phyloP scores from a whole-genome alignment of 2,329 filamentous ascomycete species.

The Ascochyta lentis region DNA sequence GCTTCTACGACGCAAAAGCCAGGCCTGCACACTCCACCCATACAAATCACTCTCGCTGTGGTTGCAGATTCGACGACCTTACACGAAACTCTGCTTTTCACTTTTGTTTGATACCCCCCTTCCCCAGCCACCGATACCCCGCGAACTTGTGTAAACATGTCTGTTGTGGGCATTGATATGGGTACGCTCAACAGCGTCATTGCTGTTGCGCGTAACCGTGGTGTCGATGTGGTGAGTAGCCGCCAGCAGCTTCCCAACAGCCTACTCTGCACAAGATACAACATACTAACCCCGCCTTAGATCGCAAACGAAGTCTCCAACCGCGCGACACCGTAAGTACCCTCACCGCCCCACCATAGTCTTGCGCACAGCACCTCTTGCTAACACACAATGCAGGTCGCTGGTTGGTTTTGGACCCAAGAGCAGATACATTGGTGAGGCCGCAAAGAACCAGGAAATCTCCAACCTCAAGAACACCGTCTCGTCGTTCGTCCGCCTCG shows the following conservation, averaged over 20 bases:
- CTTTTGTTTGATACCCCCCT: slow-evolving; percentile 20
- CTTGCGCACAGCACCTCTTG: slow-evolving; percentile 5
- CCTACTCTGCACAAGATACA: background rate
- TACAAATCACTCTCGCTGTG: slow-evolving; percentile 16
- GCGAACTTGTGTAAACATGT: slow-evolving; percentile 57
- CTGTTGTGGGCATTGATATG: slow-evolving; percentile 84
- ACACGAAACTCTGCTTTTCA: slow-evolving; percentile 14
- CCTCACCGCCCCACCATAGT: slow-evolving; percentile 17
- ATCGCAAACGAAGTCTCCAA: slow-evolving; percentile 99
- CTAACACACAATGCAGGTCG: slow-evolving; percentile 59
- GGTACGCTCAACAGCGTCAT: slow-evolving; percentile 96
- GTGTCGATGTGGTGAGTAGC: slow-evolving; percentile 93
- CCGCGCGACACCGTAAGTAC: slow-evolving; percentile 91
- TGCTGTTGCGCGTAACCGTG: slow-evolving; percentile 96
- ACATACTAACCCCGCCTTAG: slow-evolving; percentile 58
- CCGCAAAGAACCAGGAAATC: slow-evolving; percentile 98
- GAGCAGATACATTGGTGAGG: slow-evolving; percentile 90
- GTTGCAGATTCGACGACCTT: slow-evolving; percentile 11
- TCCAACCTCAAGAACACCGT: slow-evolving; percentile 99
- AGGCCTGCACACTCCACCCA: slow-evolving; percentile 17
- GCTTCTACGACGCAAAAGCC: slow-evolving; percentile 18
- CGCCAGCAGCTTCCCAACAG: background rate
- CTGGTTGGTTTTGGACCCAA: slow-evolving; percentile 95
- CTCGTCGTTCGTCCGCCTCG: slow-evolving; percentile 87
- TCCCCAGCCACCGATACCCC: slow-evolving; percentile 32